Evolutionary conservation across 2,329 filamentous ascomycete species (phyloP).

Genomic region (Fusarium sp.): DNA sequence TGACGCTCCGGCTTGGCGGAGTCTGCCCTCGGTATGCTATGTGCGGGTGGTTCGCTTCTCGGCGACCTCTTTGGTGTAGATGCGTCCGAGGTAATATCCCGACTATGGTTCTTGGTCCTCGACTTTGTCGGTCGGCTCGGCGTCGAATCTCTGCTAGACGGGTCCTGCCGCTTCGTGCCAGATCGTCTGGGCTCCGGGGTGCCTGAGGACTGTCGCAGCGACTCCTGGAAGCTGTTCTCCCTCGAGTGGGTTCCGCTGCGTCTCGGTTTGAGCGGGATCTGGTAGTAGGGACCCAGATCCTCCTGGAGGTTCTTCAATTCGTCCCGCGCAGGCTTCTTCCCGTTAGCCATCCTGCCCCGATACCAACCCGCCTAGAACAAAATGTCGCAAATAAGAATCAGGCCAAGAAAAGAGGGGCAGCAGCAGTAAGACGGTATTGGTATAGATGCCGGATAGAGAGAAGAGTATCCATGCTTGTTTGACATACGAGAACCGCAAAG

Average conservation of each 20-base stretch:
- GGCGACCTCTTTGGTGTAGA: conserved; percentile 44
- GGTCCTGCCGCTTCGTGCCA: conserved; percentile 41
- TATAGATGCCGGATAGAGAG: conserved; percentile 8
- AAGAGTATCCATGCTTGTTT: not conserved
- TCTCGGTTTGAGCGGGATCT: conserved; percentile 42
- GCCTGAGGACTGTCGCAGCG: conserved; percentile 37
- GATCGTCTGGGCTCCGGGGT: conserved; percentile 43
- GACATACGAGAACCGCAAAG: not conserved
- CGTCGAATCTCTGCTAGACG: conserved; percentile 45
- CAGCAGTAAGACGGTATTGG: conserved; percentile 20
- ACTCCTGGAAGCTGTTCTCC: conserved; percentile 42
- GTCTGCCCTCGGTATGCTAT: conserved; percentile 40
- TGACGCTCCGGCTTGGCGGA: conserved; percentile 39
- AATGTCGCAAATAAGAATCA: conserved; percentile 49
- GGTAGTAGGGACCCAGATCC: conserved; percentile 51
- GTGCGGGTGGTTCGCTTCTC: conserved; percentile 33
- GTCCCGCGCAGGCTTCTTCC: conserved; percentile 48
- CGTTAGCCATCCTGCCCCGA: conserved; percentile 52
- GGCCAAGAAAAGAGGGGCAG: conserved; percentile 38
- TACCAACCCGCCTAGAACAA: conserved; percentile 45
- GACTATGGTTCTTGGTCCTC: conserved; percentile 35
- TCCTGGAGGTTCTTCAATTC: conserved; percentile 51
- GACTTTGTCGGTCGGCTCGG: conserved; percentile 40
- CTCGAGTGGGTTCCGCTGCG: conserved; percentile 42
- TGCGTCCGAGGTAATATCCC: conserved; percentile 33